A percentile compares a stretch with the other conserved stretches of the same genome.
These are phyloP conservation scores for Globisporangium yorkense DNA, from an alignment of 352 stramenopile genomes.

Conservation along the genomic window DNA sequence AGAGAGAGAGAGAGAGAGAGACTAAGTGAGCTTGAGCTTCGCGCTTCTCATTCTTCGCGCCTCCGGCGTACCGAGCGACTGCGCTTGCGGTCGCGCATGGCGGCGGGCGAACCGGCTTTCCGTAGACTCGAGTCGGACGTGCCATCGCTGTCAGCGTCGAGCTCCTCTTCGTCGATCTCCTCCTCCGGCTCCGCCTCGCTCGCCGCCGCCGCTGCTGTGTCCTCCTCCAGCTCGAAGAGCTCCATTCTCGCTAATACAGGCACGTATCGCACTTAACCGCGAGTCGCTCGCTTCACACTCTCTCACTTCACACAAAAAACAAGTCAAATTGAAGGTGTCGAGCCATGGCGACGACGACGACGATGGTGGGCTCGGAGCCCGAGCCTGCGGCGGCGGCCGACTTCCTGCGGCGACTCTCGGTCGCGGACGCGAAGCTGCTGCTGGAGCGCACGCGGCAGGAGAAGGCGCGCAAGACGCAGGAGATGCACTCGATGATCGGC, in stretches of 20 bases:
- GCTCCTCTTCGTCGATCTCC: constrained; percentile 8
- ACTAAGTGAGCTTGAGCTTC: not conserved
- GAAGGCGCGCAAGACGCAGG: constrained; percentile 83
- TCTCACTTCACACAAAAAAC: not conserved
- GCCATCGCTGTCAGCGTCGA: constrained; percentile 2
- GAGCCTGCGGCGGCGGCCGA: constrained; percentile 20
- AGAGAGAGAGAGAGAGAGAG: not conserved
- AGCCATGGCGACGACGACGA: constrained; percentile 3
- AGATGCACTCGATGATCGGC: constrained; percentile 92
- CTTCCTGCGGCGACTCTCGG: constrained; percentile 71
- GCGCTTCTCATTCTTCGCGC: no score
- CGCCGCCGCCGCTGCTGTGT: not conserved
- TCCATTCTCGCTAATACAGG: not conserved
- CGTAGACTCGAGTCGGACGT: constrained; percentile 10
- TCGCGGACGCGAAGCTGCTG: constrained; percentile 80
- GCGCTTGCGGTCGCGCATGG: constrained; percentile 12
- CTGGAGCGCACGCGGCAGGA: constrained; percentile 79
- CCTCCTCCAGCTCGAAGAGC: not conserved
- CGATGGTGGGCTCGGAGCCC: not conserved
- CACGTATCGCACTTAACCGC: not conserved
- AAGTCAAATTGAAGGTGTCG: not conserved
- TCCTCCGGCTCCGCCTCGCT: constrained; percentile 14
- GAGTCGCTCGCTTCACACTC: not conserved
- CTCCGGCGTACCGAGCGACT: not conserved
- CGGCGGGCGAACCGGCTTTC: constrained; percentile 4